Base-by-base conservation (phyloP, 495 filamentous ascomycete species). In the Thozetella sp. region DNA sequence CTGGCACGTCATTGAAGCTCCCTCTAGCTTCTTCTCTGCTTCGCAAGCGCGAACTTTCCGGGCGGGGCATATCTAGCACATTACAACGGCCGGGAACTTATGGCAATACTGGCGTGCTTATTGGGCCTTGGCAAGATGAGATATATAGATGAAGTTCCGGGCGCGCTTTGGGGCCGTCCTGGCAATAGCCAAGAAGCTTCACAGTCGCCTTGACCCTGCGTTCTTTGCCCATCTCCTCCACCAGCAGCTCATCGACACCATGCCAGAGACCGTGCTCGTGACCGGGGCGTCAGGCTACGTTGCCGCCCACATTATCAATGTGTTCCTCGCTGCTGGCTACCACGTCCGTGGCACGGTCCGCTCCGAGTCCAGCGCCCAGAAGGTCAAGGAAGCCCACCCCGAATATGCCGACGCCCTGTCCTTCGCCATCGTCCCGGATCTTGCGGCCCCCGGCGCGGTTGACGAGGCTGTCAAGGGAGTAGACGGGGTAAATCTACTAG, bases 261-360 rank as follows among this genome's bases (percentile, higher is more conserved):
- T 48, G 43, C 9, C 20, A 19, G 10, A 51, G 51, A 75, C 67
- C 27, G 63, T 88, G 48, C 77, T 88, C 17, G 53, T 88, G 56
- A 87, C 85, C 12, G 85, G 85, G 61, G 84, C 76, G 15, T 84
- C 83, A 43, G 86, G 85, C 17, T 88, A 80, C 66, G 64, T 88
- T 54, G 86, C 82, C 24, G 88, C 89, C 51, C 89, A 93, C 67
- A 79, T 91, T 48, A 78, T 93, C 50, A 87, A 93, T 54, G 75
- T 81, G 25, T 80, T 93, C 26, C 73, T 91, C 25, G 68, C 86
- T 53, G 79, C 76, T 63, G 74, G 83, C n/a, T 87, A 91, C 64
- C 83, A 88, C 24, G 89, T 92, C 19, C 85, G 92, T 4, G 88
- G 90, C 2, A 94, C 89, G 6, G 92, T 96, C 37, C 80, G 92